phyloP scores from a whole-genome alignment of 305 asterid genomes.

The Solanum aculeatissimum region DNA sequence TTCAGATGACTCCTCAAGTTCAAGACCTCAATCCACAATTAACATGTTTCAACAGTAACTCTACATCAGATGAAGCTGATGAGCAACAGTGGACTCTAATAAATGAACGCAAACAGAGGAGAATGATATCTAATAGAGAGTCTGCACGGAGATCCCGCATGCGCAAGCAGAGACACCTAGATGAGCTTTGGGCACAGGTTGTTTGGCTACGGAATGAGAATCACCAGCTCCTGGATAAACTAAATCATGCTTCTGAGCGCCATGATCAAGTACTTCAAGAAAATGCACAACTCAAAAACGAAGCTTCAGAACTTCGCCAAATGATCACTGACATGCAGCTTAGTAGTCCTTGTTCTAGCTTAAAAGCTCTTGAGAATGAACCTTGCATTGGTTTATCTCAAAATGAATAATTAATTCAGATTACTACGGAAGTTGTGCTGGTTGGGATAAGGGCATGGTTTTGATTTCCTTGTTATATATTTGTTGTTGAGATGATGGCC shows the following conservation, averaged over 20 bases:
- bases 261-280: conserved; percentile 53
- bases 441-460: not conserved
- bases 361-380: conserved; percentile 47
- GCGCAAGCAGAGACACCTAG: conserved; percentile 89
- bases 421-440: not conserved
- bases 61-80: conserved; percentile 92
- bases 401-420: conserved; percentile 2
- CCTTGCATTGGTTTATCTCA: conserved; percentile 33
- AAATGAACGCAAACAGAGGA: conserved; percentile 72
- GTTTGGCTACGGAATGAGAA: conserved; percentile 82
- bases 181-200: conserved; percentile 95
- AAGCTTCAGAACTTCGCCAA: conserved; percentile 61
- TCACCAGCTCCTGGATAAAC: conserved; percentile 52
- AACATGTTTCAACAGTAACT: conserved; percentile 60
- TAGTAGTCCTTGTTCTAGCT: conserved; percentile 34
- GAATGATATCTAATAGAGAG: conserved; percentile 91
- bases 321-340: conserved; percentile 53
- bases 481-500: not conserved
- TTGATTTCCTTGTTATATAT: not conserved
- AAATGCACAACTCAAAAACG: conserved; percentile 61
- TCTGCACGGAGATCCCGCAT: conserved; percentile 88
- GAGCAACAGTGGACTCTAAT: conserved; percentile 64
- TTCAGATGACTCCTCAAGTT: conserved; percentile 35
- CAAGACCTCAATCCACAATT: conserved; percentile 53
- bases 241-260: conserved; percentile 47